Evolutionary conservation across 1,284 basidiomycete genomes (phyloP).

Genomic region (Trametes sp.): DNA sequence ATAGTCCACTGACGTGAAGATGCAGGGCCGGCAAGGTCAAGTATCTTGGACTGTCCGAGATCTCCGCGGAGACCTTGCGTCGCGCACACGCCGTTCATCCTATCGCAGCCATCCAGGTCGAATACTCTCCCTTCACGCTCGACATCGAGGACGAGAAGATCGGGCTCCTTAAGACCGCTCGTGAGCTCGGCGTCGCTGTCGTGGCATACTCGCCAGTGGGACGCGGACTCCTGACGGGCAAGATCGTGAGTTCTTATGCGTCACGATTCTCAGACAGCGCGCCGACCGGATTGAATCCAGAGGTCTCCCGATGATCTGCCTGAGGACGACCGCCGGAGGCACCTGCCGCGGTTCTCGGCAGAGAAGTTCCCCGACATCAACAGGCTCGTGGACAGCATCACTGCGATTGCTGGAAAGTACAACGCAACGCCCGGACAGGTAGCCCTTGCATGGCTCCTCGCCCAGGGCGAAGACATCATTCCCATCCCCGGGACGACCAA

Average conservation of each 20-base stretch:
- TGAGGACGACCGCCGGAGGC: slow-evolving; percentile 53
- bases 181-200: slow-evolving; percentile 60
- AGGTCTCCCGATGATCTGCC: slow-evolving; percentile 55
- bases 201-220: slow-evolving; percentile 71
- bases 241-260: slow-evolving; percentile 45
- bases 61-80: slow-evolving; percentile 62
- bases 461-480: slow-evolving; percentile 46
- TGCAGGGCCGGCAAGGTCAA: slow-evolving; percentile 64
- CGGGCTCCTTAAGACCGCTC: slow-evolving; percentile 54
- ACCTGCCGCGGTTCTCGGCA: slow-evolving; percentile 47
- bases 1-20: not conserved
- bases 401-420: slow-evolving; percentile 39
- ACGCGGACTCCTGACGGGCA: slow-evolving; percentile 69
- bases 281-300: slow-evolving; percentile 38
- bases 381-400: slow-evolving; percentile 48
- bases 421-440: slow-evolving; percentile 51
- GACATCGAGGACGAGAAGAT: slow-evolving; percentile 59
- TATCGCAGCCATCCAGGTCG: slow-evolving; percentile 68
- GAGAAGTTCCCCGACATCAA: slow-evolving; percentile 58
- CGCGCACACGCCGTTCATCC: slow-evolving; percentile 69
- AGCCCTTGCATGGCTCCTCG: slow-evolving; percentile 53
- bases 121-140: slow-evolving; percentile 67
- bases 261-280: no score
- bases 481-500: slow-evolving; percentile 47
- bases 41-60: slow-evolving; percentile 71